Base-by-base conservation (phyloP, 441 rosid genomes). In the Syzygium malaccense region DNA sequence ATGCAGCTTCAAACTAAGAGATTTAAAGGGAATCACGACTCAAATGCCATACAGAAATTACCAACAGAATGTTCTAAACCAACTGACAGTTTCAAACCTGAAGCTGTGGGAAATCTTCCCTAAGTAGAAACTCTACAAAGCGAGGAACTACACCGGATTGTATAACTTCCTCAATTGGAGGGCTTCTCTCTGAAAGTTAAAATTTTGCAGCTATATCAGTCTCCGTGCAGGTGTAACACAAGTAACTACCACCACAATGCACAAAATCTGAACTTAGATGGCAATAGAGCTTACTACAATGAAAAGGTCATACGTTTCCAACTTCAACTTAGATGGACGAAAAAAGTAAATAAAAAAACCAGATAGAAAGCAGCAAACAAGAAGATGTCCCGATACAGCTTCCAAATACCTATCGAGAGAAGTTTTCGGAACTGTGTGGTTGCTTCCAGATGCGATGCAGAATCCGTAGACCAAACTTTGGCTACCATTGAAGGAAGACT, bases 1-100 rank as follows among this genome's bases (percentile, higher is more conserved):
- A 95, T 55, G 97, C 96, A 79, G 97, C 96, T 91, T 94, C 97
- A 92, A 95, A 95, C 96, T 95, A 48, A n/a, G 20, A 45, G n/a
- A 49, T 55, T 25, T 33, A 17, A 56, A 87, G 17, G 23, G 54
- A 28, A 83, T 48, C 71, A 87, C 55, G 4, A 55, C 26, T 20
- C 37, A 14, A 45, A 20, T 75, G 26, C 57, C 18, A 32, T 8
- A 68, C 68, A n/a, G n/a, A 84, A 19, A 56, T 14, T 75, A 56
- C 19, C 30, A 57, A 51, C 45, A 32, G 33, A 45, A 18, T 54
- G 79, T 51, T 51, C 30, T 33, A 58, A 68, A 89, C 9, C 23
- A 62, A 49, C 37, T 75, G 10, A 56, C 19, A 80, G 83, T 32
- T 55, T 55, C 85, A 45, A 28, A 94, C 97, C 97, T 95, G 97